These are phyloP conservation scores for Paxillus ammoniavirescens DNA, from an alignment of 768 basidiomycete species.

Conservation along the genomic window DNA sequence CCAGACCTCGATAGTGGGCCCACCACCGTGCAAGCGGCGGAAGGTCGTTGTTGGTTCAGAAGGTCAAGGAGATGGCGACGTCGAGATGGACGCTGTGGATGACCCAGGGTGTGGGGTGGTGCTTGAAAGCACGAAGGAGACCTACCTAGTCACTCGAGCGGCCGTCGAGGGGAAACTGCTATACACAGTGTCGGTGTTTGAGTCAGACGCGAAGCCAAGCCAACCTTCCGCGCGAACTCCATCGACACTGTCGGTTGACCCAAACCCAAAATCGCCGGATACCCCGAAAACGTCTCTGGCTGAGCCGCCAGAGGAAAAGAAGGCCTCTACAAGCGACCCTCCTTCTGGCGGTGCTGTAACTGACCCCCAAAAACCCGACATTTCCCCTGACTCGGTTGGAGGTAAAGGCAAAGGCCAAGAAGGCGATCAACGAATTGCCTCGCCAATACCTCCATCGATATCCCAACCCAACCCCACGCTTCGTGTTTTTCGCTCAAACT, in stretches of 20 bases:
- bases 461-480: background rate
- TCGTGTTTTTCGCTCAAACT: slow-evolving; percentile 15
- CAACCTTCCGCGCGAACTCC: background rate
- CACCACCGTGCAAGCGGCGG: slow-evolving; percentile 26
- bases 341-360: background rate
- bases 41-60: slow-evolving; percentile 15
- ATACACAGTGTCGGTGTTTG: slow-evolving; percentile 21
- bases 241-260: background rate
- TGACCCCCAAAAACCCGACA: slow-evolving; percentile 4
- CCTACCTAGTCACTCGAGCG: slow-evolving; percentile 19
- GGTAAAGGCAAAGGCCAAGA: slow-evolving; percentile 1
- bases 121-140: slow-evolving; percentile 23
- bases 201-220: background rate
- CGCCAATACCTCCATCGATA: slow-evolving; percentile 1
- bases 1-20: slow-evolving; percentile 12
- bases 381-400: background rate
- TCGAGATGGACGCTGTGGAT: slow-evolving; percentile 9
- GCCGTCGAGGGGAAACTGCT: slow-evolving; percentile 6
- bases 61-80: slow-evolving; percentile 6
- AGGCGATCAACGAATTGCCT: background rate
- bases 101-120: slow-evolving; percentile 18
- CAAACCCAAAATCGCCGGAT: slow-evolving; percentile 7
- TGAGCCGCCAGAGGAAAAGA: background rate
- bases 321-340: background rate
- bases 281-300: background rate